A percentile compares a stretch with the other conserved stretches of the same genome.
Conservation (phyloP, 2,329 filamentous ascomycete genomes). For the Chrysoporthe puriensis region DNA sequence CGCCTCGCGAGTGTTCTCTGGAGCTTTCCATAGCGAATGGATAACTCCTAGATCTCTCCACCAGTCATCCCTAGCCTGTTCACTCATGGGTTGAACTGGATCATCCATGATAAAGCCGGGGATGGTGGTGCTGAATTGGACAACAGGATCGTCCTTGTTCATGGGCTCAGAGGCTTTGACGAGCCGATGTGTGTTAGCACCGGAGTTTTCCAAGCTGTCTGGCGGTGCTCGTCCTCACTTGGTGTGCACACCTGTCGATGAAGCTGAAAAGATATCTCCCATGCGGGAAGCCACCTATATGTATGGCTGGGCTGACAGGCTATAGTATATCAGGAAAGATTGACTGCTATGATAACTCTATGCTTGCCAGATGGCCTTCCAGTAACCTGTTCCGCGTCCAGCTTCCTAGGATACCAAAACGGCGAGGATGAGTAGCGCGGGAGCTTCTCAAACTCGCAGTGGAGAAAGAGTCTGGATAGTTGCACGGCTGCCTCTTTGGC, state of each 20-base stretch:
- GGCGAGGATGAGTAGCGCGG: conserved; percentile 31
- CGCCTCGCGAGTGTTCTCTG: not conserved
- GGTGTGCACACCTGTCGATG: not conserved
- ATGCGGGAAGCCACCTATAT: not conserved
- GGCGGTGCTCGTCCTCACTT: not conserved
- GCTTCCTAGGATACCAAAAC: conserved; percentile 15
- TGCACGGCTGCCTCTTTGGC: conserved; percentile 33
- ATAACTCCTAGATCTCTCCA: not conserved
- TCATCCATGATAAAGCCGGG: not conserved
- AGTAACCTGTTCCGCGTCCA: conserved; percentile 13
- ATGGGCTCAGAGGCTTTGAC: not conserved
- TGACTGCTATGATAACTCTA: not conserved
- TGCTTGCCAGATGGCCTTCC: not conserved
- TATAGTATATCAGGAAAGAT: not conserved
- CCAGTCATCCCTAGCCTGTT: not conserved
- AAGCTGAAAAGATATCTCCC: not conserved
- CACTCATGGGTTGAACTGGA: not conserved
- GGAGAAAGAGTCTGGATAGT: conserved; percentile 28
- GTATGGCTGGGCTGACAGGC: not conserved
- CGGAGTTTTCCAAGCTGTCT: not conserved
- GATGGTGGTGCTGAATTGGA: conserved; percentile 7
- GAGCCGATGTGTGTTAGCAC: not conserved
- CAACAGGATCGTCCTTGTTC: not conserved
- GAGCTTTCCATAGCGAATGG: not conserved
- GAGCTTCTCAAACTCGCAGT: conserved; percentile 32